phyloP scores from a whole-genome alignment of 331 rosid genomes.

The Quercus lobata region DNA sequence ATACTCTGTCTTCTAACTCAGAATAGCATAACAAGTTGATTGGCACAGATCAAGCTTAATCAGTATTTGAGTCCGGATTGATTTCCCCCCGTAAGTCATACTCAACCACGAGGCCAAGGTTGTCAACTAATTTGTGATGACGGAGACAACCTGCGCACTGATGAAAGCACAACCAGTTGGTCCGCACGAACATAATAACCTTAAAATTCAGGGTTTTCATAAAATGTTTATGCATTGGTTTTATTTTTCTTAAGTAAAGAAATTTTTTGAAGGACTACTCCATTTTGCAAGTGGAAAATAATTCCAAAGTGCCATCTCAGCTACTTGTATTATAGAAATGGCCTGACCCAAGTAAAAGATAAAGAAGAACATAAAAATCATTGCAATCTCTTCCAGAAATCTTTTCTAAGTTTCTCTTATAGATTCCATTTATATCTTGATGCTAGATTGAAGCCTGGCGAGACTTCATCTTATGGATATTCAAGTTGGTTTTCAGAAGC shows the following conservation, averaged over 20 bases:
- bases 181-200: neutral
- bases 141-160: conserved; percentile 84
- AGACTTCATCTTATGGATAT: neutral
- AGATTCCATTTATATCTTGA: neutral
- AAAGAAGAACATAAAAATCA: neutral
- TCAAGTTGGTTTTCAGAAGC: neutral
- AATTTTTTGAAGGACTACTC: neutral
- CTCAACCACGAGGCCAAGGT: conserved; percentile 74
- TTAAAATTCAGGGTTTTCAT: neutral
- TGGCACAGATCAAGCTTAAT: conserved; percentile 35
- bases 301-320: neutral
- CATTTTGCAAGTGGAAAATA: neutral
- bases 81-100: conserved; percentile 57
- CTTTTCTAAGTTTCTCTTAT: neutral
- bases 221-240: neutral
- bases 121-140: conserved; percentile 77
- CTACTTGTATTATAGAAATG: neutral
- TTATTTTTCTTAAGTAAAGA: neutral
- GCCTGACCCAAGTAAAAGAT: neutral
- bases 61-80: conserved; percentile 30
- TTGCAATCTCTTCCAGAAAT: neutral
- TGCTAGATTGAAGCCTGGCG: neutral
- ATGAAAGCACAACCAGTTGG: conserved; percentile 24
- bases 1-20: neutral
- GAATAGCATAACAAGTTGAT: neutral